phyloP scores from a whole-genome alignment of 2,329 filamentous ascomycete genomes.

The Neonectria faginata region DNA sequence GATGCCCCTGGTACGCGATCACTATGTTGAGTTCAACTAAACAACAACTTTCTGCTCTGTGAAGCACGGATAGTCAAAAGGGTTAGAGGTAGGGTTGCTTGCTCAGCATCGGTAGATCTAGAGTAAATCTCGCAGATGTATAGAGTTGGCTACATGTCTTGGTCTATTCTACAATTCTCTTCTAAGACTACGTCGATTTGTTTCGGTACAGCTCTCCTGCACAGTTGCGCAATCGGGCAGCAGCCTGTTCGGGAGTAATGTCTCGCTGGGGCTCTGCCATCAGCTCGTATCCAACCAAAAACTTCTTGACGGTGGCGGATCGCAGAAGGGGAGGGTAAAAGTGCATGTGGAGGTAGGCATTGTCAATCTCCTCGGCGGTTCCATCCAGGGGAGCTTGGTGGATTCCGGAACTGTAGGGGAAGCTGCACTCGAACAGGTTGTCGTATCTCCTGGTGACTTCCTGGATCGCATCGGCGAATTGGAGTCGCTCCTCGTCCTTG shows the following conservation, averaged over 20 bases:
- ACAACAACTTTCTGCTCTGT: neutral
- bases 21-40: conserved; percentile 69
- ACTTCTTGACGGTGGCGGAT: conserved; percentile 94
- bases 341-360: conserved; percentile 94
- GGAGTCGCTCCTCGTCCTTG: conserved; percentile 73
- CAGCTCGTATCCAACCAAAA: conserved; percentile 95
- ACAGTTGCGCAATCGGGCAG: conserved; percentile 78
- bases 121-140: conserved; percentile 1
- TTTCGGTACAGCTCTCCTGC: conserved; percentile 88
- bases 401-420: conserved; percentile 96
- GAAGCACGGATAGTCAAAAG: neutral
- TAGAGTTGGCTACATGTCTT: neutral
- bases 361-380: conserved; percentile 83
- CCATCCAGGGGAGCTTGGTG: conserved; percentile 93
- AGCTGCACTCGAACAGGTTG: conserved; percentile 95
- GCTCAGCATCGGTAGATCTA: neutral
- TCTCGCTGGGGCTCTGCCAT: conserved; percentile 98
- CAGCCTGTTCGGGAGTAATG: conserved; percentile 96
- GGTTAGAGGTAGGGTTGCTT: too few species aligned
- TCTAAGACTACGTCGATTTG: conserved; percentile 43
- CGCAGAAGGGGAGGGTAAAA: conserved; percentile 95
- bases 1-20: conserved; percentile 75
- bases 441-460: conserved; percentile 94
- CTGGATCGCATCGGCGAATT: conserved; percentile 85
- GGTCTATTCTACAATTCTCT: conserved; percentile 29